Evolutionary conservation across 495 filamentous ascomycete genomes (phyloP).

Genomic region (Neurospora tetraspora): DNA sequence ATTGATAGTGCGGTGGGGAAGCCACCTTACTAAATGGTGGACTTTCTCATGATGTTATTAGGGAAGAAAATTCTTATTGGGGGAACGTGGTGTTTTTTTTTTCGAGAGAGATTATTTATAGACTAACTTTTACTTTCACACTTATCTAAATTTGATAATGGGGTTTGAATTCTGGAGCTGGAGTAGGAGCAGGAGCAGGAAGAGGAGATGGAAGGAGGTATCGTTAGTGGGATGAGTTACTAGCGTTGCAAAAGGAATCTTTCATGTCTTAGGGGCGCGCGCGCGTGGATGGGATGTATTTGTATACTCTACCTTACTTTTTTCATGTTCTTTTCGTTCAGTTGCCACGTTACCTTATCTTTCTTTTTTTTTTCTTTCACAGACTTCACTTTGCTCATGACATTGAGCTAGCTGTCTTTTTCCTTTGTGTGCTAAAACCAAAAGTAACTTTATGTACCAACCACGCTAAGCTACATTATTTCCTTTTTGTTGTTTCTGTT

Average conservation of each 20-base stretch:
- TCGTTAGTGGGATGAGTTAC: background rate
- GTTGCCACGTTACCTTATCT: background rate
- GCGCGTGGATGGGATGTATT: background rate
- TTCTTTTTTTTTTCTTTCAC: background rate
- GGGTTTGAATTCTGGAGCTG: background rate
- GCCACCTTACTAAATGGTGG: constrained; percentile 32
- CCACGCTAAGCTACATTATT: background rate
- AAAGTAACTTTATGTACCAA: background rate
- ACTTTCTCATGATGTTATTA: too few relatives aligned
- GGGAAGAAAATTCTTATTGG: background rate
- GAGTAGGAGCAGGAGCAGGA: background rate
- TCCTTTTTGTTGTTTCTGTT: background rate
- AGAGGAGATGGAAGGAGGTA: background rate
- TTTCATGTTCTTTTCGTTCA: background rate
- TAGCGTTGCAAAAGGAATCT: background rate
- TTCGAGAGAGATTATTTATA: background rate
- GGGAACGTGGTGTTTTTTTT: background rate
- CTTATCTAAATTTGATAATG: background rate
- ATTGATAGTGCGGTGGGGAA: constrained; percentile 33
- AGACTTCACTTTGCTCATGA: background rate
- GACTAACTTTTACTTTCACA: background rate
- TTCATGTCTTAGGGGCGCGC: background rate
- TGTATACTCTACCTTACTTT: background rate
- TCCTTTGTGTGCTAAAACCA: background rate
- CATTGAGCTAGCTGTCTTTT: background rate